Percentiles rank a stretch among this genome's conserved stretches.
phyloP scores from a whole-genome alignment of 2,329 filamentous ascomycete genomes.

The Capronia americana region DNA sequence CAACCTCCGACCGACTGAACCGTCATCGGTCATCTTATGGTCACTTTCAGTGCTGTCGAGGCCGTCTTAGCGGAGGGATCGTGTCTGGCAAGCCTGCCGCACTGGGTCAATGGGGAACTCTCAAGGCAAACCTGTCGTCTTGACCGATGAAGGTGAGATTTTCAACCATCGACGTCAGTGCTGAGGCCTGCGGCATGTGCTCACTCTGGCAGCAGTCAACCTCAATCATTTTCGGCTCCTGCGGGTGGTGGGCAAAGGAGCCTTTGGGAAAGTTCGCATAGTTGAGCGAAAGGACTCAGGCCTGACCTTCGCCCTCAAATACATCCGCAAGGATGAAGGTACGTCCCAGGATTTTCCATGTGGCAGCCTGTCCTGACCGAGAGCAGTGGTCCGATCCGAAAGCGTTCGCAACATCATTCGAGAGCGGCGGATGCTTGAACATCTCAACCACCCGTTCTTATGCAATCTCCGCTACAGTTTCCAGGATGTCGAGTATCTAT shows the following conservation, averaged over 20 bases:
- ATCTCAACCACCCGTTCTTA: slow-evolving; percentile 96
- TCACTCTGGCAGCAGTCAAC: slow-evolving; percentile 65
- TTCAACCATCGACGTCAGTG: background rate
- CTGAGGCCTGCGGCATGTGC: background rate
- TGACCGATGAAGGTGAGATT: slow-evolving; percentile 82
- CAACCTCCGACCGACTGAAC: background rate
- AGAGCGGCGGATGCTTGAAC: slow-evolving; percentile 96
- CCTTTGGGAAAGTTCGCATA: slow-evolving; percentile 98
- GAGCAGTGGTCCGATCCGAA: slow-evolving; percentile 87
- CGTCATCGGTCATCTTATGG: slow-evolving; percentile 10
- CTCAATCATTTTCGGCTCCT: slow-evolving; percentile 96
- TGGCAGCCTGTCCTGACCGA: background rate
- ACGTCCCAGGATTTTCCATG: slow-evolving; percentile 15
- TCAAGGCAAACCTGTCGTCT: slow-evolving; percentile 90
- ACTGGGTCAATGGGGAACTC: slow-evolving; percentile 79
- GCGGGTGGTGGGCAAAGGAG: slow-evolving; percentile 94
- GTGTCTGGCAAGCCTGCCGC: slow-evolving; percentile 6
- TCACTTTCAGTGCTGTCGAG: slow-evolving; percentile 8
- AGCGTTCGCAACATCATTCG: slow-evolving; percentile 98
- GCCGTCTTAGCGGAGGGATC: slow-evolving; percentile 17
- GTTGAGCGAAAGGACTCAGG: slow-evolving; percentile 96
- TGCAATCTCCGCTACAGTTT: slow-evolving; percentile 99
- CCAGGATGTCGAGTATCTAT: slow-evolving; percentile 98
- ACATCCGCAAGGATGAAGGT: slow-evolving; percentile 99
- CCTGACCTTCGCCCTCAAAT: slow-evolving; percentile 94